Evolutionary conservation across 257 asterid genomes (phyloP), one percentile per base, ranked within the genome.

Genomic region (Solanum etuberosum): DNA sequence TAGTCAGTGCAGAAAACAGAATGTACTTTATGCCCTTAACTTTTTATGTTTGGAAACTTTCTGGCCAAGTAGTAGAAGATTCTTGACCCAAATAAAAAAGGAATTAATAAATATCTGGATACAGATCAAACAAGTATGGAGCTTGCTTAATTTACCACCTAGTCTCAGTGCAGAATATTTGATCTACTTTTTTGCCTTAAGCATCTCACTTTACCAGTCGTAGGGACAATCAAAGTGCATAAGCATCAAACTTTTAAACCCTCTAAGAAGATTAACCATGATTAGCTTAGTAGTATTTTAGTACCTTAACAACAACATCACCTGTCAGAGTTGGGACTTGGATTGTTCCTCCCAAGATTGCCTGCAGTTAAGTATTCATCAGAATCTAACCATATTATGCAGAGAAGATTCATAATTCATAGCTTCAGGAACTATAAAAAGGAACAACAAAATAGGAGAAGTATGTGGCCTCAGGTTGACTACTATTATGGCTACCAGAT

Each of bases 291-390:
- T 18, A 29, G 25, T 82, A 63, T 42, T 48, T 46, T 27, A 77
- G 68, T 51, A 96, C 99, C 99, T 95, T 96, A 77, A 96, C 97
- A 54, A 96, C 97, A 35, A 95, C 96, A 92, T 95, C 95, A 67
- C 99, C 99, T 5, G 93, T 88, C 90, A 96, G 91, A 72, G 99
- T 96, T 83, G 99, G 99, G 88, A 96, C 98, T 91, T 92, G 98
- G 83, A 92, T 92, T 34, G 98, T 95, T 86, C 99, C 99, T 89
- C 99, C 98, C 91, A 96, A 90, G 85, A 96, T 92, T 89, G 99
- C 99, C 98, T 96, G 98, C 90, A 92, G 57, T 42, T 83, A 43
- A 90, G 61, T 23, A 88, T 63, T 78, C 65, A 78, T 78, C 25
- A 78, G 84, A 78, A 67, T 34, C 63, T 43, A 40, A 86, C 67